Evolutionary conservation across 805 yeast species (phyloP), one percentile per base, ranked within the genome.

Genomic region (Candida sphagnicola): DNA sequence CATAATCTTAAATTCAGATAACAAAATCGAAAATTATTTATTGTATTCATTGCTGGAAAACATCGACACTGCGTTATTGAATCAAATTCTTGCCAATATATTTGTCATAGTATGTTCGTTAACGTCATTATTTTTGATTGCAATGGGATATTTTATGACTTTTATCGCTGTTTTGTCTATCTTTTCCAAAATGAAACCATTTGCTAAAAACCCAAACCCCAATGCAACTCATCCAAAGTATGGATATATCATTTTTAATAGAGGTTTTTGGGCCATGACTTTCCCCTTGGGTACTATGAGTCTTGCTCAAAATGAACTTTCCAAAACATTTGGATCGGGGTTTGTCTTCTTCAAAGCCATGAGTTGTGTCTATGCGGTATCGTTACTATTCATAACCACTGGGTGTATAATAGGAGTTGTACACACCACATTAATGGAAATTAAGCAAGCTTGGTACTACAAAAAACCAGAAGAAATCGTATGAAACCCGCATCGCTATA

Each of bases 201-300:
- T 68, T 39, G 55, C 70, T 10, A 45, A 44, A 21, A 50, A 50
- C 15, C 58, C 58, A 11, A 61, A 61, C 47, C 38, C 47, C 1
- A 28, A 33, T 4, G 46, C 44, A 29, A 40, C 56, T 6, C 57
- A 55, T 42, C 5, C 8, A 6, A 39, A 23, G 3, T 42, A 47
- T 25, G 58, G 59, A 2, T 38, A 46, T 2, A 37, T 57, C 14
- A 43, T 38, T 16, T 52, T 44, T 30, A 47, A 53, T 39, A 46
- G 47, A 21, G 50, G 51, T 1, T 57, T 51, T 28, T 56, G 96
- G 96, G 80, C 89, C 13, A 75, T 85, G 68, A 85, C 96, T 46
- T 89, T 89, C 80, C 96, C 96, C 3, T 51, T 88, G 49, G 96
- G 96, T 2, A 86, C 95, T 0, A 79, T 85, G 82, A 68, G 82